Base-by-base conservation (phyloP, 129 eudicot genomes). In the Helianthus tuberosus region DNA sequence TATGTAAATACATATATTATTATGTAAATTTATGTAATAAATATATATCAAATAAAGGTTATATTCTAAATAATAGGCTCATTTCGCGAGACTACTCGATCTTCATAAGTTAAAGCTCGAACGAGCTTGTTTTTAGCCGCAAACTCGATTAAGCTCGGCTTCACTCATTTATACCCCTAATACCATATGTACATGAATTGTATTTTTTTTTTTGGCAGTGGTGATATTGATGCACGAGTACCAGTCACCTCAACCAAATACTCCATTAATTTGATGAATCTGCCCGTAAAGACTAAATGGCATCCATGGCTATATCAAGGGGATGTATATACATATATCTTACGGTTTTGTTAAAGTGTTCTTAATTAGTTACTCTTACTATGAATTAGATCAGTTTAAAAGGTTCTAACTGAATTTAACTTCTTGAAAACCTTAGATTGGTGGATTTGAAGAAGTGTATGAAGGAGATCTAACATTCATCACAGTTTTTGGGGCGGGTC, bases 401-500 rank as follows among this genome's bases (percentile, higher is more conserved):
- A 47, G 67, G 54, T 60, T 5, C n/a, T 72, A 5, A 68, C 5
- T 23, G 54, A 0, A 29, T 32, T 49, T 10, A 52, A 25, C 13
- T 39, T 38, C 23, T 48, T 68, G 11, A 57, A 57, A 14, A 73
- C 11, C 12, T 50, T 41, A 92, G 97, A 84, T 80, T 77, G 94
- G 88, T 15, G 98, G 98, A 29, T 92, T 77, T 77, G 82, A 79
- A 32, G 87, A 89, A 71, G 87, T 78, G 35, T 84, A 84, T 43
- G 79, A 83, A 84, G 92, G 90, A 38, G 84, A 85, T 66, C 29
- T 89, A 50, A 93, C 95, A 66, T 87, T 93, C n/a, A 88, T 84
- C 10, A 93, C 96, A 5, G 85, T 89, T 16, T 84, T 84, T 84
- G 95, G 92, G 49, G 96, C 98, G 10, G 98, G 98, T 39, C 98